Evolutionary conservation across 1,139 yeast species (phyloP).

Genomic region (Debaryomyces sp.): DNA sequence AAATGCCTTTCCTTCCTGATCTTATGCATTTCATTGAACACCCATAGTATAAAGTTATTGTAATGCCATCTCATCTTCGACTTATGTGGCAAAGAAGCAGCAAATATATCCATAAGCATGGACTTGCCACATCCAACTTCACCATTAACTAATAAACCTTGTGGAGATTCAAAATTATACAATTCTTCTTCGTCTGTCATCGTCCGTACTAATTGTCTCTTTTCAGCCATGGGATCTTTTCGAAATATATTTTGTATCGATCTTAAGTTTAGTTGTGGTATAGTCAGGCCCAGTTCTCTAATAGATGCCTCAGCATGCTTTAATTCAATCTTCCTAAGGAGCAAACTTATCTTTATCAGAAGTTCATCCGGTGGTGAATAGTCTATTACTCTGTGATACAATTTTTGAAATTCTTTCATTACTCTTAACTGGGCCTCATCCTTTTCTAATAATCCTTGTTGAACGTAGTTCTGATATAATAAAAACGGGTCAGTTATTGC

Average conservation of each 20-base stretch:
- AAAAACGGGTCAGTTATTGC: conserved; percentile 66
- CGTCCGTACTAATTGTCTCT: conserved; percentile 44
- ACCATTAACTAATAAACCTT: conserved; percentile 67
- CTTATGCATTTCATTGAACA: conserved; percentile 61
- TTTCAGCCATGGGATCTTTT: conserved; percentile 31
- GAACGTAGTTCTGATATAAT: conserved; percentile 57
- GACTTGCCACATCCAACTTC: conserved; percentile 81
- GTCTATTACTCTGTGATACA: conserved; percentile 60
- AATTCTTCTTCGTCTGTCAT: conserved; percentile 68
- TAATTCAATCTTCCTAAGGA: conserved; percentile 52
- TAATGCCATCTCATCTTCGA: conserved; percentile 75
- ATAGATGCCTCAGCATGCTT: conserved; percentile 27
- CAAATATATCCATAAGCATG: conserved; percentile 73
- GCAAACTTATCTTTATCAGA: conserved; percentile 46
- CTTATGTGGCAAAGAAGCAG: conserved; percentile 61
- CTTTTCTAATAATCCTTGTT: conserved; percentile 50
- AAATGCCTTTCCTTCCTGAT: conserved; percentile 48
- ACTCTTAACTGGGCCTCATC: conserved; percentile 65
- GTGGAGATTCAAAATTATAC: conserved; percentile 58
- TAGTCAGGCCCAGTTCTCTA: conserved; percentile 11
- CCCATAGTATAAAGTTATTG: conserved; percentile 69
- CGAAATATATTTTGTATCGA: conserved; percentile 25
- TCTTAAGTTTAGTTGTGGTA: conserved; percentile 20
- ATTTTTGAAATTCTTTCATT: conserved; percentile 65
- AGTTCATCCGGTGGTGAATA: conserved; percentile 60